Percentiles rank a stretch among this genome's conserved stretches.
phyloP scores from a whole-genome alignment of 257 asterid genomes.

The Catharanthus roseus region DNA sequence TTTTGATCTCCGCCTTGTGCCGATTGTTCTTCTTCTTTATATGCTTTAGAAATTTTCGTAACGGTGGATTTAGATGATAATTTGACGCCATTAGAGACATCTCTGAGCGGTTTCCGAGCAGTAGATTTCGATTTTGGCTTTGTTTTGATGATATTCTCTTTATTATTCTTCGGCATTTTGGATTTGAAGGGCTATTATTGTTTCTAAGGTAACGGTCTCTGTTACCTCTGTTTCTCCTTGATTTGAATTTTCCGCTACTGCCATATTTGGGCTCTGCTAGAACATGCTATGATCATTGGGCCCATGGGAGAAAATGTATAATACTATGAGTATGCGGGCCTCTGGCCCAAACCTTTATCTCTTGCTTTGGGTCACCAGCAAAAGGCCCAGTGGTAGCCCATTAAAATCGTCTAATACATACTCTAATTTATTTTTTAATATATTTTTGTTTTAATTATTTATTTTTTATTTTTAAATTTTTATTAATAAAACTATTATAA shows the following conservation, averaged over 20 bases:
- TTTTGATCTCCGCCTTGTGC: constrained; percentile 16
- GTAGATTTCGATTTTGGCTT: constrained; percentile 34
- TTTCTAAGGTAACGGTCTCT: constrained; percentile 2
- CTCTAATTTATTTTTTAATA: too few species aligned
- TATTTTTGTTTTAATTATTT: too few species aligned
- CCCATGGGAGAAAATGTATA: too few species aligned
- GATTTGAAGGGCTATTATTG: not conserved
- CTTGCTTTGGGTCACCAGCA: too few species aligned
- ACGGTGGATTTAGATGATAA: not conserved
- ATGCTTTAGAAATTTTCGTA: constrained; percentile 1
- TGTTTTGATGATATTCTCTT: constrained; percentile 14
- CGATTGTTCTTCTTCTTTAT: constrained; percentile 14
- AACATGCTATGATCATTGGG: too few species aligned
- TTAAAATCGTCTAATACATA: too few species aligned
- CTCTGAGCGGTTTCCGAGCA: constrained; percentile 50
- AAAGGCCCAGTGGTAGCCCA: too few species aligned
- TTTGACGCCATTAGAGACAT: constrained; percentile 42
- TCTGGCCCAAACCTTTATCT: too few species aligned
- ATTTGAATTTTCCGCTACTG: constrained; percentile 9
- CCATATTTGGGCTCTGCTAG: too few species aligned
- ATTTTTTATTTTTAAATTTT: too few species aligned
- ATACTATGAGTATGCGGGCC: too few species aligned
- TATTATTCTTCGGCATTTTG: constrained; percentile 38
- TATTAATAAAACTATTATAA: too few species aligned
- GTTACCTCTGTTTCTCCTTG: not conserved